Evolutionary conservation across 306 rosid genomes (phyloP).

Genomic region (Herpetospermum pedunculosum): DNA sequence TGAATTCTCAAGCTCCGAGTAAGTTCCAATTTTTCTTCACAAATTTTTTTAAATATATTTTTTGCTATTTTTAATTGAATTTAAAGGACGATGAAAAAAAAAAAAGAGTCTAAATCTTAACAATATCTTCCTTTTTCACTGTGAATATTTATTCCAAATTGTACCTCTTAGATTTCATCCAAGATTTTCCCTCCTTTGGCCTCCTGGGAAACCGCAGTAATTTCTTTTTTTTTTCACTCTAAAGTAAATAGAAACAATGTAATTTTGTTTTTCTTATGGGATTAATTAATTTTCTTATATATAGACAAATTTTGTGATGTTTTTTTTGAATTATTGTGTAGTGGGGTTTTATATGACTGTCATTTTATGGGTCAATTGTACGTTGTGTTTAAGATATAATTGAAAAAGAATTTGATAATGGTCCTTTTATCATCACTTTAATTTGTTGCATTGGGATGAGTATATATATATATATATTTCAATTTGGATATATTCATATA

Average conservation of each 20-base stretch:
- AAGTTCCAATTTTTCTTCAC: not conserved
- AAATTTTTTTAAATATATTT: not conserved
- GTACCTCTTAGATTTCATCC: not conserved
- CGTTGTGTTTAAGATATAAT: not conserved
- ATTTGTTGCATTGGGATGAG: not conserved
- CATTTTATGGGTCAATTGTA: not conserved
- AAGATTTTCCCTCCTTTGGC: not conserved
- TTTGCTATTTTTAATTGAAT: not conserved
- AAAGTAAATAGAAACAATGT: too few relatives aligned
- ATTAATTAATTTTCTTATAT: too few relatives aligned
- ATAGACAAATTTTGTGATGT: too few relatives aligned
- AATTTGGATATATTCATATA: not conserved
- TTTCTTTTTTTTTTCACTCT: not conserved
- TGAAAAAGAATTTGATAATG: not conserved
- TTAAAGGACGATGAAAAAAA: not conserved
- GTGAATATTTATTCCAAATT: not conserved
- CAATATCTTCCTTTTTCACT: not conserved
- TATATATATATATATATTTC: not conserved
- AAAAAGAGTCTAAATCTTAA: not conserved
- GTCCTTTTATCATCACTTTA: not conserved
- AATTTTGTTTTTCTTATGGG: too few relatives aligned
- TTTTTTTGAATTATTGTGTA: not conserved
- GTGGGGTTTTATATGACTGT: not conserved
- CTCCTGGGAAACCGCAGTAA: not conserved
- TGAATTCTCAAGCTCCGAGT: slow-evolving; percentile 17